These are phyloP conservation scores for Beauveria bassiana DNA, from an alignment of 2,329 filamentous ascomycete genomes.

Conservation along the genomic window DNA sequence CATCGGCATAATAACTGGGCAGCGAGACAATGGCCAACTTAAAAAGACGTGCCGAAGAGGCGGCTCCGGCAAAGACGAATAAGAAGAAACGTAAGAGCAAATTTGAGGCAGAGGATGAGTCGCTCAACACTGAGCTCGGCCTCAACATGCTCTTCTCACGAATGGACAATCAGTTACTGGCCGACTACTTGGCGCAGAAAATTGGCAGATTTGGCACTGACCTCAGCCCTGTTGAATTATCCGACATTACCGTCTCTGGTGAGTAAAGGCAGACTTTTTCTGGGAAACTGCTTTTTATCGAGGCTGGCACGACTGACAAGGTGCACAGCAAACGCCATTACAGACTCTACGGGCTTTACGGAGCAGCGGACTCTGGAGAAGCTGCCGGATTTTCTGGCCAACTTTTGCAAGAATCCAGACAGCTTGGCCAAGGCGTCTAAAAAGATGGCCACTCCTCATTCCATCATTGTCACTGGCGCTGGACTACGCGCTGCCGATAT, in stretches of 20 bases:
- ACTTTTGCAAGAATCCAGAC: conserved; percentile 48
- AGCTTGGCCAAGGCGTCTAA: conserved; percentile 58
- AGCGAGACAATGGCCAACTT: conserved; percentile 29
- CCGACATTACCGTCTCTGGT: conserved; percentile 76
- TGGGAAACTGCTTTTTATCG: conserved; percentile 32
- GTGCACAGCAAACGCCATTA: conserved; percentile 58
- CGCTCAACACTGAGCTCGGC: conserved; percentile 60
- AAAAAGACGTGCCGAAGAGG: conserved; percentile 50
- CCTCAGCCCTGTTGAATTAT: conserved; percentile 74
- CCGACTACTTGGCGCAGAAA: conserved; percentile 77
- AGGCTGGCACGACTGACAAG: conserved; percentile 4
- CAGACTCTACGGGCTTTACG: conserved; percentile 70
- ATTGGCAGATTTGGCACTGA: conserved; percentile 72
- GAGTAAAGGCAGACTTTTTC: background rate
- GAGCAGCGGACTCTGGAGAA: conserved; percentile 61
- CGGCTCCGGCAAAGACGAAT: conserved; percentile 35
- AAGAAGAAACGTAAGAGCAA: conserved; percentile 51
- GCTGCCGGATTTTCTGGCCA: conserved; percentile 71
- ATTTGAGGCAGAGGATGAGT: conserved; percentile 44
- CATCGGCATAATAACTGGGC: background rate
- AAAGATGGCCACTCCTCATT: conserved; percentile 70
- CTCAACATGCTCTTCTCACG: conserved; percentile 73
- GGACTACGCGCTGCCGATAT: conserved; percentile 82
- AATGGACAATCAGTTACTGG: conserved; percentile 76
- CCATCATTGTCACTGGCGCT: conserved; percentile 77